Conservation (phyloP, 176 grass and related monocot genomes). For the Saccharum spontaneum region DNA sequence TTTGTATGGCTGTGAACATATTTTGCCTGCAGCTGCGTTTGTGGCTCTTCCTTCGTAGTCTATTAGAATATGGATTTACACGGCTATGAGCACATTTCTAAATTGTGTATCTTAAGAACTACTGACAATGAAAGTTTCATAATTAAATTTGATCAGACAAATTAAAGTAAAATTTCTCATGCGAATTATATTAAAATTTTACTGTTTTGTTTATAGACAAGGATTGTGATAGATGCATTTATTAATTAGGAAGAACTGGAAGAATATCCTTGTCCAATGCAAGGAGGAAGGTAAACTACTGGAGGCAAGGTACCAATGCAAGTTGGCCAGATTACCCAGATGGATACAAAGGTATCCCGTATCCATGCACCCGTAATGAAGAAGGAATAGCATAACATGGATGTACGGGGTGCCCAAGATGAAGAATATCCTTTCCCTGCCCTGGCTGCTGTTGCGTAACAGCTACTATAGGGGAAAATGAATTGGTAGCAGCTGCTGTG, state of each 20-base stretch:
- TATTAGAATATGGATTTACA: background rate
- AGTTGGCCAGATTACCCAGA: background rate
- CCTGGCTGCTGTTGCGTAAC: background rate
- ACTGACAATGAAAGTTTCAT: background rate
- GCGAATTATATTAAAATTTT: background rate
- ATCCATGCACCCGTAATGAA: background rate
- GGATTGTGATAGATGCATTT: background rate
- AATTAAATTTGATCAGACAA: background rate
- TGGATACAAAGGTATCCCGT: too few species aligned
- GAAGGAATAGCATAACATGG: background rate
- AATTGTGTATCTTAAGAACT: background rate
- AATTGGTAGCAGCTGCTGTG: background rate
- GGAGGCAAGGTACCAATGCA: background rate
- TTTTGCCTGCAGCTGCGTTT: background rate
- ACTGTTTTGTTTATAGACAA: background rate
- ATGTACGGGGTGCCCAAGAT: background rate
- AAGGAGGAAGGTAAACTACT: background rate
- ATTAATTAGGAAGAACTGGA: background rate
- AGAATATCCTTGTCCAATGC: conserved; percentile 20
- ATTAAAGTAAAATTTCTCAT: background rate
- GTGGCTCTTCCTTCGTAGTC: too few species aligned
- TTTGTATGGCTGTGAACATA: background rate
- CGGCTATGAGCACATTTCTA: background rate
- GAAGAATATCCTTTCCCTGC: conserved; percentile 30
- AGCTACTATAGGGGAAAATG: background rate